Conservation (phyloP, 805 yeast genomes). For the Lachancea quebecensis region DNA sequence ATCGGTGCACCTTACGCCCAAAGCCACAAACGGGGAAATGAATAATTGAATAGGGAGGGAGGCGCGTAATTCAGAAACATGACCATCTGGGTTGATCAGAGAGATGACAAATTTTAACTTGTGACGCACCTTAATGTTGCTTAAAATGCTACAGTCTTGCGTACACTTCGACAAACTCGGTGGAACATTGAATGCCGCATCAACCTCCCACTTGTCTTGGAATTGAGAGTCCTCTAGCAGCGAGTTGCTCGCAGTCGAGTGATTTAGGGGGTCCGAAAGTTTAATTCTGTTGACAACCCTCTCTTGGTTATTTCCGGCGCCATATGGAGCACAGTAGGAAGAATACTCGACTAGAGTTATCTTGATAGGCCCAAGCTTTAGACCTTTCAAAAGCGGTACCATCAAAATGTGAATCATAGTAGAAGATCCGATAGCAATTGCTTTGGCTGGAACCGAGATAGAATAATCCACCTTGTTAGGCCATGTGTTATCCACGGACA, state of each 20-base stretch:
- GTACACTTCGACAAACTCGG: constrained; percentile 67
- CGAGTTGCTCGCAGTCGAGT: constrained; percentile 28
- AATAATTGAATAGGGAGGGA: constrained; percentile 75
- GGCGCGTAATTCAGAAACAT: constrained; percentile 84
- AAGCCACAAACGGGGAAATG: constrained; percentile 75
- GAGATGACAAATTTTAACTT: constrained; percentile 77
- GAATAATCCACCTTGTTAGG: constrained; percentile 88
- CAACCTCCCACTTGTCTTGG: constrained; percentile 70
- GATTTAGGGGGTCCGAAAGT: constrained; percentile 36
- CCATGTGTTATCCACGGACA: constrained; percentile 93
- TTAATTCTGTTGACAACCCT: constrained; percentile 50
- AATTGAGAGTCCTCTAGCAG: constrained; percentile 20
- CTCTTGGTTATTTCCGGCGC: constrained; percentile 57
- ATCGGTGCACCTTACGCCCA: constrained; percentile 31
- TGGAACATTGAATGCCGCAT: constrained; percentile 57
- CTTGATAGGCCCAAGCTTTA: constrained; percentile 66
- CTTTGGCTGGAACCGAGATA: constrained; percentile 78
- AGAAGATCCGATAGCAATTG: constrained; percentile 82
- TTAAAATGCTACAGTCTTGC: constrained; percentile 75
- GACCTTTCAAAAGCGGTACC: constrained; percentile 77
- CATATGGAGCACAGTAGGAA: constrained; percentile 50
- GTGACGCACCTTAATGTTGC: constrained; percentile 76
- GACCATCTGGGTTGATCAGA: constrained; percentile 83
- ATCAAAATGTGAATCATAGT: constrained; percentile 62
- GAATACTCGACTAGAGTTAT: constrained; percentile 63